Percentiles rank a stretch among this genome's conserved stretches.
Evolutionary conservation across 129 eudicot species (phyloP).

Genomic region (Flaveria brownii): DNA sequence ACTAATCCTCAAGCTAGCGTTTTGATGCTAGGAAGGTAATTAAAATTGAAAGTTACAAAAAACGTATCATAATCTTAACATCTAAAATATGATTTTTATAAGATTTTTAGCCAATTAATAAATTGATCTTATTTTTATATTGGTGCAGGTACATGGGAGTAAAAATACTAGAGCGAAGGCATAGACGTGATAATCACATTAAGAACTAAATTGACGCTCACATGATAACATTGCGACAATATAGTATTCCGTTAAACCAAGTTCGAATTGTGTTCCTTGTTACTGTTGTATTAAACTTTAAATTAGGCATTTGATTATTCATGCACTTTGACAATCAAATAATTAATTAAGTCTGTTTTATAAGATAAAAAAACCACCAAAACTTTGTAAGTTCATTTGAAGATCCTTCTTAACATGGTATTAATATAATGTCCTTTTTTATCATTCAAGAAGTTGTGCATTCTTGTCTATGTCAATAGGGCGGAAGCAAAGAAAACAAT

Average conservation of each 20-base stretch:
- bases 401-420: background rate
- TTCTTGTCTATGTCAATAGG: too few relatives aligned
- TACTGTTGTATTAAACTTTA: background rate
- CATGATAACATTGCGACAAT: background rate
- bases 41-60: background rate
- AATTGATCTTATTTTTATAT: background rate
- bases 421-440: too few relatives aligned
- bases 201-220: background rate
- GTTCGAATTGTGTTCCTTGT: background rate
- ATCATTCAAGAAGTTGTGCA: too few relatives aligned
- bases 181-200: constrained; percentile 7
- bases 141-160: constrained; percentile 63
- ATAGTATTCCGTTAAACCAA: background rate
- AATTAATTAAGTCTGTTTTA: too few relatives aligned
- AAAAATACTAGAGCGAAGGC: constrained; percentile 48
- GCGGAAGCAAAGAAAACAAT: too few relatives aligned
- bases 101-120: background rate
- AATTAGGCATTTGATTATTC: background rate
- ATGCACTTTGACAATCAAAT: background rate
- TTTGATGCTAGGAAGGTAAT: constrained; percentile 87
- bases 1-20: constrained; percentile 95
- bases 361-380: background rate
- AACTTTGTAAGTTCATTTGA: background rate
- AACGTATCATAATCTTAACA: background rate
- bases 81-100: background rate